Evolutionary conservation across 306 rosid species (phyloP), one percentile per base, ranked within the genome.

Genomic region (Cucurbita pepo): DNA sequence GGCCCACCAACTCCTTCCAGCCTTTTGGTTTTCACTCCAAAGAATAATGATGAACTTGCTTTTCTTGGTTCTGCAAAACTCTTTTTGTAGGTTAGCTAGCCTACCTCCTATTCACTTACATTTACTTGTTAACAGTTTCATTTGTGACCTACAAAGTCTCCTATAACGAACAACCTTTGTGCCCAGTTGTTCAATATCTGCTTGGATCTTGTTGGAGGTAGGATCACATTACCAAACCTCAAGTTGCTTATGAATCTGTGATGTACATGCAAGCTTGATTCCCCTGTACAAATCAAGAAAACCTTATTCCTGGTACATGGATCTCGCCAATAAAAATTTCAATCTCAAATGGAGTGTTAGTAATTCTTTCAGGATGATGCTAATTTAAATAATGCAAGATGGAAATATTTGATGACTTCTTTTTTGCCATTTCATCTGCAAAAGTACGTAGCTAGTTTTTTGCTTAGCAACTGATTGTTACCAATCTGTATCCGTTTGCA

Each of bases 401-500:
- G 40, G 12, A 43, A 43, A 19, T 65, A 41, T 44, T 66, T 67
- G 41, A 47, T 47, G 3, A 13, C 72, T 67, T 19, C 56, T 13
- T 21, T 67, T 11, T 10, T 47, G 1, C 19, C 9, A 10, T 40
- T 21, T 44, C 40, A 11, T 45, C 72, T 44, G 40, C 72, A 43
- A 66, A 66, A 44, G 10, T 44, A 22, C 55, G 41, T 22, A 6
- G 73, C 22, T 22, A 69, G 73, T 69, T 22, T 56, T 67, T 69
- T 69, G 4, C 56, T 69, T 4, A 16, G 21, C 13, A 47, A 48
- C 54, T 13, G 73, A 69, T 69, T 14, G 16, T 69, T 51, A 50
- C 59, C 56, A 50, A 50, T 69, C 59, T 34, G 19, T 44, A 8
- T 30, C 51, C 6, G 56, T 80, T 74, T 25, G 72, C 91, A 90